Percentiles rank a stretch among this genome's conserved stretches.
Conservation (phyloP, 495 filamentous ascomycete species). For the Pseudotulostoma volvatum region DNA sequence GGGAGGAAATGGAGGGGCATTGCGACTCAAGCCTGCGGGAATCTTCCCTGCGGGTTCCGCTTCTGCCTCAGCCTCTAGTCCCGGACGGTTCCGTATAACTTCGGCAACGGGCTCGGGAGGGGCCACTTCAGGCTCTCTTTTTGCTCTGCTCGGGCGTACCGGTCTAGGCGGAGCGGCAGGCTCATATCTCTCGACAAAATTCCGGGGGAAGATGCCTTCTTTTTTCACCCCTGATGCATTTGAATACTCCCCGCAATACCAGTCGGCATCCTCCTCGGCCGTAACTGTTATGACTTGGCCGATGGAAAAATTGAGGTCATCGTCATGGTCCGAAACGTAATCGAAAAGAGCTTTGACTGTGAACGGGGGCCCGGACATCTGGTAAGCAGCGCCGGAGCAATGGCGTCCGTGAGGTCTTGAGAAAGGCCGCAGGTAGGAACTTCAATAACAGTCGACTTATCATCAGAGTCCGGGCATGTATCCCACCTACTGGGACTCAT, state of each 20-base stretch:
- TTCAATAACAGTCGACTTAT: too few relatives aligned
- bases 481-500: too few relatives aligned
- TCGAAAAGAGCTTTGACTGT: constrained; percentile 92
- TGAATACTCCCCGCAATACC: constrained; percentile 85
- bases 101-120: constrained; percentile 26
- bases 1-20: background rate
- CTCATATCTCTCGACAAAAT: constrained; percentile 92
- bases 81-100: constrained; percentile 20
- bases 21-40: constrained; percentile 5
- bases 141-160: constrained; percentile 48
- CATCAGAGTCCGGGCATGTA: too few relatives aligned
- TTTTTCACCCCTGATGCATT: constrained; percentile 54
- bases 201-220: constrained; percentile 88
- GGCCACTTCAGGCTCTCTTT: constrained; percentile 43
- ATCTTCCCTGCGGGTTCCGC: constrained; percentile 17
- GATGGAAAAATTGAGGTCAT: constrained; percentile 74
- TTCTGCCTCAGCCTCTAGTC: constrained; percentile 17
- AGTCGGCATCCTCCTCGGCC: constrained; percentile 79
- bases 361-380: constrained; percentile 67
- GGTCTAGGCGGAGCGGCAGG: constrained; percentile 82
- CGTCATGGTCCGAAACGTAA: constrained; percentile 78
- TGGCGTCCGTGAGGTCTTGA: background rate
- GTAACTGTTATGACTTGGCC: constrained; percentile 90
- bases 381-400: constrained; percentile 12
- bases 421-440: too few relatives aligned